phyloP scores from a whole-genome alignment of 164 flowering plant species.

The Annona cherimola region DNA sequence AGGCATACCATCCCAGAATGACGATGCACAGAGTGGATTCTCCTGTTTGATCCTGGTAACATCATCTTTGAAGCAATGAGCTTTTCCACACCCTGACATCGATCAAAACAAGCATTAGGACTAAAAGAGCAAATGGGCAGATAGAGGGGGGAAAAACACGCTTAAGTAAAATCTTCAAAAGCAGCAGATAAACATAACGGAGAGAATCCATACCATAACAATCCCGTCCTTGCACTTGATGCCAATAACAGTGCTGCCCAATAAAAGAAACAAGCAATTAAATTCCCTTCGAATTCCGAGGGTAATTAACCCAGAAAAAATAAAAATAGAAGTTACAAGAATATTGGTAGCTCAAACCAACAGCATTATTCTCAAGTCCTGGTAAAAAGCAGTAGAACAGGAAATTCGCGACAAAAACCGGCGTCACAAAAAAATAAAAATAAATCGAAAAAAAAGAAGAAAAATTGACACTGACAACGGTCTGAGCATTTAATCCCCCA shows the following conservation, averaged over 20 bases:
- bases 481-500: background rate
- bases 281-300: background rate
- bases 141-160: background rate
- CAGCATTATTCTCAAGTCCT: too few species aligned
- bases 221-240: slow-evolving; percentile 89
- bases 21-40: slow-evolving; percentile 93
- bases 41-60: slow-evolving; percentile 88
- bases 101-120: slow-evolving; percentile 12
- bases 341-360: background rate
- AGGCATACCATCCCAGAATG: slow-evolving; percentile 85
- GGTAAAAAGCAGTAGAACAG: background rate
- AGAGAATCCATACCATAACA: slow-evolving; percentile 45
- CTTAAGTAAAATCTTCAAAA: background rate
- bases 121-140: background rate
- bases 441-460: background rate
- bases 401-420: background rate
- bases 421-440: background rate
- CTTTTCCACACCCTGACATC: slow-evolving; percentile 84
- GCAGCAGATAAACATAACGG: background rate
- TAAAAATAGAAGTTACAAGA: background rate
- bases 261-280: background rate
- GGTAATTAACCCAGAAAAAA: background rate
- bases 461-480: background rate
- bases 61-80: slow-evolving; percentile 93
- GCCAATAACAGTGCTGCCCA: slow-evolving; percentile 72